Percentiles rank a stretch among this genome's conserved stretches.
Conservation (phyloP, 352 stramenopile genomes). For the Phytophthora sp. region DNA sequence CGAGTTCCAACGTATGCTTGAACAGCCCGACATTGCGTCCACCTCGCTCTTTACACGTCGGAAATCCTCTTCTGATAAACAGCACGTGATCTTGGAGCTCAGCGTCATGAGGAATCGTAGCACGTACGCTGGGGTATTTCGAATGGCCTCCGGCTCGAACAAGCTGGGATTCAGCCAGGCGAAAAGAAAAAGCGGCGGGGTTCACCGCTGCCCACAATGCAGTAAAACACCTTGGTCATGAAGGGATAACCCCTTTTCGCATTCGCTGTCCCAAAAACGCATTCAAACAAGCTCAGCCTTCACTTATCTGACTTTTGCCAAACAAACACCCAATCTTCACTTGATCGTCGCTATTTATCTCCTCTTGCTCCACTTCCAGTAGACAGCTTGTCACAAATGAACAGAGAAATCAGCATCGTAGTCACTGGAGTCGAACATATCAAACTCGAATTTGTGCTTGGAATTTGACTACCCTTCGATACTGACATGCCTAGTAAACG, state of each 20-base stretch:
- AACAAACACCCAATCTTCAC: constrained; percentile 58
- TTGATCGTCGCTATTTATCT: constrained; percentile 5
- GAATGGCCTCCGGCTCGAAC: constrained; percentile 45
- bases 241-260: constrained; percentile 28
- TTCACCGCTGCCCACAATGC: constrained; percentile 9
- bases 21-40: background rate
- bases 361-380: background rate
- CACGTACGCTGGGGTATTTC: constrained; percentile 66
- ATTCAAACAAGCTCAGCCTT: constrained; percentile 47
- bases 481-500: constrained; percentile 52
- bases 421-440: constrained; percentile 45
- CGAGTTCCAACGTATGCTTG: constrained; percentile 24
- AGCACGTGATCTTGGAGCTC: constrained; percentile 34
- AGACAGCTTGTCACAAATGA: constrained; percentile 54
- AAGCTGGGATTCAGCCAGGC: constrained; percentile 46
- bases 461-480: constrained; percentile 13
- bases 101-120: constrained; percentile 49
- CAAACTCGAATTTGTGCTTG: constrained; percentile 50
- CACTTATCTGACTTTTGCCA: constrained; percentile 61
- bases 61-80: constrained; percentile 27
- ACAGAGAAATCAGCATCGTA: constrained; percentile 72
- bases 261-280: constrained; percentile 40
- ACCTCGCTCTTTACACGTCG: constrained; percentile 21
- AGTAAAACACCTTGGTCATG: constrained; percentile 70
- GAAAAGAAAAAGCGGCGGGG: constrained; percentile 51